Conservation (phyloP, 306 rosid genomes). For the Glycyrrhiza uralensis region DNA sequence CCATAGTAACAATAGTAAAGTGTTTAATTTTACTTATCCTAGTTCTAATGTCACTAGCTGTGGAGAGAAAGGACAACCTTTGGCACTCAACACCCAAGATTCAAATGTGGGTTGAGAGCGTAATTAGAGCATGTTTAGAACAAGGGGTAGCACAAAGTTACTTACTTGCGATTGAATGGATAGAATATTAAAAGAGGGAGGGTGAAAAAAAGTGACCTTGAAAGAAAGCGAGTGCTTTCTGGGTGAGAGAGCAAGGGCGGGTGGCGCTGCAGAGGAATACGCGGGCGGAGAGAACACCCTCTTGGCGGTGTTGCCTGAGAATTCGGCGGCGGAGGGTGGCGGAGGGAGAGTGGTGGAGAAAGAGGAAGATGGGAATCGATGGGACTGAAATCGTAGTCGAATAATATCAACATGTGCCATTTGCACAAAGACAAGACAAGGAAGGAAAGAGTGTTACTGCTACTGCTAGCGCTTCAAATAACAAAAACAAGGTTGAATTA, state of each 20-base stretch:
- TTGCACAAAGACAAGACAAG: neutral
- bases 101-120: neutral
- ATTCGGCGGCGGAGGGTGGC: neutral
- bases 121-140: neutral
- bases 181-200: neutral
- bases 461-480: neutral
- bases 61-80: too few species aligned
- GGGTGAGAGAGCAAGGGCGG: constrained; percentile 41
- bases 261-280: constrained; percentile 31
- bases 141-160: constrained; percentile 27
- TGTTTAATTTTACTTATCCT: too few species aligned
- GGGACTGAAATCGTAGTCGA: constrained; percentile 56
- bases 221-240: constrained; percentile 52
- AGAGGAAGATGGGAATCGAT: constrained; percentile 53
- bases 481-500: neutral
- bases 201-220: constrained; percentile 50
- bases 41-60: too few species aligned
- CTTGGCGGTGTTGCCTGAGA: constrained; percentile 9
- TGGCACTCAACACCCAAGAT: neutral
- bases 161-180: neutral
- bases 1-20: too few species aligned
- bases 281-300: constrained; percentile 36
- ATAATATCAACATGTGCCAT: constrained; percentile 69
- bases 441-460: neutral
- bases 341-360: constrained; percentile 40